Conservation (phyloP, 1,284 basidiomycete genomes). For the Rhodotorula sp. region DNA sequence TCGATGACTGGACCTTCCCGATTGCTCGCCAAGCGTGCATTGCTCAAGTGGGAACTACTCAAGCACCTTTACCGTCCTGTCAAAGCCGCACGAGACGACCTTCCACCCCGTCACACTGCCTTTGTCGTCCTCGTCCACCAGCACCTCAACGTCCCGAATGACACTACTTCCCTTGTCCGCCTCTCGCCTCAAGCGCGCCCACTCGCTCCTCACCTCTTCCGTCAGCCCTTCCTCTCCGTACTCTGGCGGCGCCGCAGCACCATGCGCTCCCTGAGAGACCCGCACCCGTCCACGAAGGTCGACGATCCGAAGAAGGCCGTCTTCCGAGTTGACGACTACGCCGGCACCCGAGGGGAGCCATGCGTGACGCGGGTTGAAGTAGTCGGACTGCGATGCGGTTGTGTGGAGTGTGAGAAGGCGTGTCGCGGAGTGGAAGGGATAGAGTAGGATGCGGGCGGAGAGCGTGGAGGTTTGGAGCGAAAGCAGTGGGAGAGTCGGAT, state of each 20-base stretch:
- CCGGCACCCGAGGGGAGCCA: constrained; percentile 33
- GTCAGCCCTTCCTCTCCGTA: constrained; percentile 21
- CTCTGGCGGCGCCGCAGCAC: constrained; percentile 33
- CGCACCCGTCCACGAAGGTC: constrained; percentile 33
- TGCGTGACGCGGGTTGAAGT: constrained; percentile 40
- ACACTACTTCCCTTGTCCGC: constrained; percentile 40
- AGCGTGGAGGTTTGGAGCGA: constrained; percentile 42
- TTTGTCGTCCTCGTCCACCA: neutral
- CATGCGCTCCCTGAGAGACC: constrained; percentile 35
- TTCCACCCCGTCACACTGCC: neutral
- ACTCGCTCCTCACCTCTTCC: constrained; percentile 26
- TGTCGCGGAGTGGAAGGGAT: constrained; percentile 38
- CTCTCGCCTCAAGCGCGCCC: constrained; percentile 33
- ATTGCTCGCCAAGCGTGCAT: no score
- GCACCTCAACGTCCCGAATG: constrained; percentile 25
- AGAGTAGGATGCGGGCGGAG: constrained; percentile 39
- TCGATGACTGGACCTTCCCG: neutral
- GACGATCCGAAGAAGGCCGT: constrained; percentile 42
- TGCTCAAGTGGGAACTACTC: neutral
- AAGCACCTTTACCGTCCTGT: constrained; percentile 40
- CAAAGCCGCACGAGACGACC: constrained; percentile 38
- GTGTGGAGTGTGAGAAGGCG: constrained; percentile 42
- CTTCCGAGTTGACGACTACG: constrained; percentile 42
- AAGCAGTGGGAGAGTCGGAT: constrained; percentile 39
- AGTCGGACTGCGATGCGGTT: constrained; percentile 37